phyloP scores from a whole-genome alignment of 352 stramenopile genomes.

The Pythium pectinolyticum region DNA sequence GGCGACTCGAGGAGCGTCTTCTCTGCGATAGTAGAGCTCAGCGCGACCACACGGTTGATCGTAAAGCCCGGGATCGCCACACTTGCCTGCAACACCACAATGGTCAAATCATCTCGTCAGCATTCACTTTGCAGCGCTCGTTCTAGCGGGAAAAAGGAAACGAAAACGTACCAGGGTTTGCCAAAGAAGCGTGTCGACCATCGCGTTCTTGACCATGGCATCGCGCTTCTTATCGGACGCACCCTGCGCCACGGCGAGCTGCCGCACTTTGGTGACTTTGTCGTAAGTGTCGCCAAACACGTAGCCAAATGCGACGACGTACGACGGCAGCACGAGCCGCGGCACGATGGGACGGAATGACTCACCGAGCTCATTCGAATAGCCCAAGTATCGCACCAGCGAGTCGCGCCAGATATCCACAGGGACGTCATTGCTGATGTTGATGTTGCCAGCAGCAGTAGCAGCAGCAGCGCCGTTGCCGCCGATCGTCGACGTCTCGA shows the following conservation, averaged over 20 bases:
- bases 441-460: slow-evolving; percentile 5
- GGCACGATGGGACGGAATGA: slow-evolving; percentile 82
- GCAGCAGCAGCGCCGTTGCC: not conserved
- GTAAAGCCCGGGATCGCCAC: slow-evolving; percentile 83
- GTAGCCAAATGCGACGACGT: slow-evolving; percentile 82
- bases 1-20: slow-evolving; percentile 43
- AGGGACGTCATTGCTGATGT: slow-evolving; percentile 8
- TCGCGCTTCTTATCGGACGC: slow-evolving; percentile 34
- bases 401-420: slow-evolving; percentile 84
- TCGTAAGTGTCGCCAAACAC: slow-evolving; percentile 83
- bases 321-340: slow-evolving; percentile 68
- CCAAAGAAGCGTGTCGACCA: slow-evolving; percentile 82
- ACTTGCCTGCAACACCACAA: slow-evolving; percentile 42
- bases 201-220: slow-evolving; percentile 36
- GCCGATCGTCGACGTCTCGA: not conserved
- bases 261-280: slow-evolving; percentile 54
- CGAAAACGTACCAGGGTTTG: slow-evolving; percentile 48
- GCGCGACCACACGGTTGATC: slow-evolving; percentile 78
- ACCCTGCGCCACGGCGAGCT: slow-evolving; percentile 29
- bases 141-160: not conserved
- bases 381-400: slow-evolving; percentile 86
- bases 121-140: too few species aligned
- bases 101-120: too few species aligned
- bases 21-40: slow-evolving; percentile 38
- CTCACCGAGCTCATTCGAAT: slow-evolving; percentile 89